Base-by-base conservation (phyloP, 768 basidiomycete species). In the Mycena vitilis region DNA sequence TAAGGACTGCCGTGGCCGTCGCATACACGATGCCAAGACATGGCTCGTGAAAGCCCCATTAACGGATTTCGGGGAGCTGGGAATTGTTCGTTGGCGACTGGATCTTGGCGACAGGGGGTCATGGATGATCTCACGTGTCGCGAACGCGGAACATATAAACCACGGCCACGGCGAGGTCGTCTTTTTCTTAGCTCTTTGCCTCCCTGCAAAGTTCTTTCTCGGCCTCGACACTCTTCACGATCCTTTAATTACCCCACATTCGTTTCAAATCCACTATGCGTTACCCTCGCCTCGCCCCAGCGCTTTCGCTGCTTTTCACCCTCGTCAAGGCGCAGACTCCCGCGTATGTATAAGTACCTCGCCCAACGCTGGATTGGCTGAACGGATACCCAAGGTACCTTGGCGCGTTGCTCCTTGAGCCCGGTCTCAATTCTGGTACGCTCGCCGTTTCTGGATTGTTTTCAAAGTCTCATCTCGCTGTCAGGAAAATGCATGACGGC, bases 401-500 rank as follows among this genome's bases (percentile, higher is more conserved):
- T n/a, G 86, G 85, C 13, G 76, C 78, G 56, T 75, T 87, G 11
- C 78, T 85, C 47, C 73, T 87, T 38, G 78, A 86, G 66, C 84
- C 85, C 10, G 82, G 80, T 48, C 70, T 81, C 49, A 84, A 81
- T 65, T 78, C 73, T 47, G 82, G 84, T 84, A 71, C 57, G 79
- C 60, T 30, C 63, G 59, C 60, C 30, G 72, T 30, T 34, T 18
- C 16, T 38, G 8, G 13, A 38, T 34, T 15, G 10, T 38, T 53
- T 16, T 36, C 45, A 10, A 63, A 22, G 4, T 40, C 48, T 23
- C 37, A 55, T 44, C 44, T 20, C n/a, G 22, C 51, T 49, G 22
- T 20, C 64, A 87, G 87, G 77, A 12, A 84, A 86, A 77, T 88
- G 87, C 72, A 66, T 88, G 63, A 87, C 86, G n/a, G 86, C 86